Conservation (phyloP, 176 grass and related monocot species). For the Hyparrhenia diplandra region DNA sequence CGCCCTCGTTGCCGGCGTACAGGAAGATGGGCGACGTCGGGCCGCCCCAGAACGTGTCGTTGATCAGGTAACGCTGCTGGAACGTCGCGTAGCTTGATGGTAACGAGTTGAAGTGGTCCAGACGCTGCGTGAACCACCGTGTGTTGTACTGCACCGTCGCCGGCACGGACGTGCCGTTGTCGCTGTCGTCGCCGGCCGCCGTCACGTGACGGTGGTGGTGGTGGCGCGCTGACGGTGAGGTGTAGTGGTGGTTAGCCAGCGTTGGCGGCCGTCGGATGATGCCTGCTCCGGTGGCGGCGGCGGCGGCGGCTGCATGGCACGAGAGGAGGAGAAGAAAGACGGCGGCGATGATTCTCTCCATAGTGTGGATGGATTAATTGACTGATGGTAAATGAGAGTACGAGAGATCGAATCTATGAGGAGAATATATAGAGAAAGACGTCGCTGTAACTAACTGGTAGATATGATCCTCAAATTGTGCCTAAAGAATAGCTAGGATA, state of each 20-base stretch:
- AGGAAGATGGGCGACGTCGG: constrained; percentile 43
- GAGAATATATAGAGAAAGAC: no score
- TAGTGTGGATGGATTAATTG: background rate
- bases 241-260: no score
- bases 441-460: no score
- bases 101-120: constrained; percentile 63
- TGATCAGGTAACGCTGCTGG: constrained; percentile 62
- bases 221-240: no score
- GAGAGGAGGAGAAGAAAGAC: background rate
- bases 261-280: no score
- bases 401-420: no score
- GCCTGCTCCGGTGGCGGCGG: no score
- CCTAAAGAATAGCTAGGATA: no score
- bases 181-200: background rate
- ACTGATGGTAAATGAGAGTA: background rate
- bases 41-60: constrained; percentile 51
- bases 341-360: background rate
- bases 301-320: no score
- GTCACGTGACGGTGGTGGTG: background rate
- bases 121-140: constrained; percentile 42
- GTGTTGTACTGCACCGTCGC: constrained; percentile 37
- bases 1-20: constrained; percentile 51
- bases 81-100: constrained; percentile 39
- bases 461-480: no score
- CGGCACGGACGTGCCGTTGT: background rate